Evolutionary conservation across 2,329 filamentous ascomycete genomes (phyloP), one percentile per base, ranked within the genome.

Genomic region (Calonectria ilicicola): DNA sequence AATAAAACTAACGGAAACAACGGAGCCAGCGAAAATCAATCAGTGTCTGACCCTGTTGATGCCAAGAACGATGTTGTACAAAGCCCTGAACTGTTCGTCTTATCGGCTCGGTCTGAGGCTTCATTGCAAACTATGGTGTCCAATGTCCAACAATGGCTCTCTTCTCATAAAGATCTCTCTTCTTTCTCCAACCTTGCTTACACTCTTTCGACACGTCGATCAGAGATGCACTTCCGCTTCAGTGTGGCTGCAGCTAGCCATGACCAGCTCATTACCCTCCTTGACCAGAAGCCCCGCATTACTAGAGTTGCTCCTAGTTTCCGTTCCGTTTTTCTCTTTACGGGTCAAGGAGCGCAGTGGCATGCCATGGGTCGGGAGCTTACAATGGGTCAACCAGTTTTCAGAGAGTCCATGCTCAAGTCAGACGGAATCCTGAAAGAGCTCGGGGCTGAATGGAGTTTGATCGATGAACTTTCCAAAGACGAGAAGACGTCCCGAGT

Each of bases 261-360:
- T 44, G 63, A 68, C 9, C 60, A 73, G 1, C 67, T 74, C 14
- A 27, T 69, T 3, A 23, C 44, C 35, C 23, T 49, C 3, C 67
- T 74, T 15, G 19, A 47, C 15, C 58, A 73, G 58, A 74, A 70
- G 47, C 67, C 71, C 38, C 67, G 58, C 15, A 60, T 74, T 64
- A 70, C 67, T 21, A 72, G 44, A 27, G 58, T 70, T 32, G 47
- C 47, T n/a, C 47, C 47, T 3, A 68, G 19, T 44, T 69, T 62
- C 21, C 49, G 27, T 60, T 71, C 69, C 4, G 71, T 75, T 6
- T 75, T 75, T 38, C 70, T 83, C 8, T 84, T 84, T 67, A 83
- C 82, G 0, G 83, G 83, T 0, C 83, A 85, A 35, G 83, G 83
- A 3, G 82, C 82, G 0, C 83, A 84, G 53, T 85, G 83, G 82